Percentiles rank a stretch among this genome's conserved stretches.
Evolutionary conservation across 768 basidiomycete genomes (phyloP).

Genomic region (Suillus placidus): DNA sequence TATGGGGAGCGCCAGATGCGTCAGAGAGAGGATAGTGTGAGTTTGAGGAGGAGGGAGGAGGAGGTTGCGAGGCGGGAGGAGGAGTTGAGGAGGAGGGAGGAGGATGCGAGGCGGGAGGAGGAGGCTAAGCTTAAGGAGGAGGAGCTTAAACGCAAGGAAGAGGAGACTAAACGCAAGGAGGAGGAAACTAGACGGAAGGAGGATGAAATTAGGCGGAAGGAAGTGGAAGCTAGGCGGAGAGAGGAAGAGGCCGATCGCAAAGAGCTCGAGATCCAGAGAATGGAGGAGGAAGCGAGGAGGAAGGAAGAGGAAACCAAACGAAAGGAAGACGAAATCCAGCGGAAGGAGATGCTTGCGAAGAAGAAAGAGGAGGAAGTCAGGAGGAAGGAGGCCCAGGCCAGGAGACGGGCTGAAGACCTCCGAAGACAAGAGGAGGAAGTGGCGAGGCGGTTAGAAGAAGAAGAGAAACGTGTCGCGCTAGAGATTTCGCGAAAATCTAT

Average conservation of each 20-base stretch:
- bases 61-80: constrained; percentile 38
- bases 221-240: constrained; percentile 30
- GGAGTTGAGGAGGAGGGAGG: constrained; percentile 37
- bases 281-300: constrained; percentile 24
- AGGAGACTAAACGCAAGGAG: constrained; percentile 24
- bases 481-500: constrained; percentile 23
- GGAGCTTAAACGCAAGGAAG: constrained; percentile 25
- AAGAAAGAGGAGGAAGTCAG: constrained; percentile 30
- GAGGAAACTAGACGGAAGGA: constrained; percentile 36
- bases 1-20: constrained; percentile 37
- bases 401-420: constrained; percentile 22
- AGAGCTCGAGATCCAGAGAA: constrained; percentile 25
- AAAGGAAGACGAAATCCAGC: constrained; percentile 26
- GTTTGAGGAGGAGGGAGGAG: constrained; percentile 30
- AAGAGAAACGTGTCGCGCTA: constrained; percentile 22
- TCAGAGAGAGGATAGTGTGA: constrained; percentile 34
- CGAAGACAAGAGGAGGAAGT: constrained; percentile 27
- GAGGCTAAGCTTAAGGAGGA: constrained; percentile 24
- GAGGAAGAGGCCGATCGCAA: constrained; percentile 27
- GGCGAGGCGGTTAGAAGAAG: constrained; percentile 21
- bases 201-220: constrained; percentile 20
- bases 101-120: constrained; percentile 36
- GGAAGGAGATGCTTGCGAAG: constrained; percentile 32
- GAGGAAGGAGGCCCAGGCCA: constrained; percentile 21
- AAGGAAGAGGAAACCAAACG: constrained; percentile 26